Evolutionary conservation across 495 filamentous ascomycete genomes (phyloP), one percentile per base, ranked within the genome.

Genomic region (Neurospora intermedia): DNA sequence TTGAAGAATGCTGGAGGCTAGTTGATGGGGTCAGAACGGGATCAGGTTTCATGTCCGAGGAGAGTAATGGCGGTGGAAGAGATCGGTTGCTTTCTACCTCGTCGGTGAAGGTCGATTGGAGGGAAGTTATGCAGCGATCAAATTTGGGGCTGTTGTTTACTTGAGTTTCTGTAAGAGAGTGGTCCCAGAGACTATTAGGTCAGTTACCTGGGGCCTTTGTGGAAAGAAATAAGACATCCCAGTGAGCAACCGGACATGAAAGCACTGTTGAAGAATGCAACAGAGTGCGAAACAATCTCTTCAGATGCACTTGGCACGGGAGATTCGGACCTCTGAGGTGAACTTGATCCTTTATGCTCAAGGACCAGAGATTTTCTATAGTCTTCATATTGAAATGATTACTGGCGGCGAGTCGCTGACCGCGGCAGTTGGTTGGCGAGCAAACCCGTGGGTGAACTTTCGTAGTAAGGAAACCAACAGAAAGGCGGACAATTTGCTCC

Each of bases 1-100:
- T 72, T 16, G 71, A 69, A 27, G 46, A 72, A 7, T 69, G 71
- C 46, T 72, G 71, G 71, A 69, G 31, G 20, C 48, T 35, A 39
- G 31, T 69, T 18, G 71, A 72, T 69, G 23, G 41, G 20, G 23
- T 42, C 5, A 39, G 4, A 15, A n/a, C 11, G 2, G 35, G 35
- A n/a, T 45, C 40, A 13, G 18, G 27, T 27, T 70, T 70, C 2
- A 43, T 39, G 40, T 39, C 35, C 2, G 23, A 15, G 54, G 54
- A 62, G 27, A 9, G 54, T 35, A 62, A 1, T 62, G 54, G 13
- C 6, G 27, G 54, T 35, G 54, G 13, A 62, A 62, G 27, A 62
- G 20, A 62, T 62, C 6, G 27, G 54, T 62, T 23, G 27, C 1
- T 62, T 27, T 62, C 23, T 8, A 16, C 6, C 23, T 62, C 27